Conservation (phyloP, 1,139 yeast genomes). For the Nematodospora anomalae region DNA sequence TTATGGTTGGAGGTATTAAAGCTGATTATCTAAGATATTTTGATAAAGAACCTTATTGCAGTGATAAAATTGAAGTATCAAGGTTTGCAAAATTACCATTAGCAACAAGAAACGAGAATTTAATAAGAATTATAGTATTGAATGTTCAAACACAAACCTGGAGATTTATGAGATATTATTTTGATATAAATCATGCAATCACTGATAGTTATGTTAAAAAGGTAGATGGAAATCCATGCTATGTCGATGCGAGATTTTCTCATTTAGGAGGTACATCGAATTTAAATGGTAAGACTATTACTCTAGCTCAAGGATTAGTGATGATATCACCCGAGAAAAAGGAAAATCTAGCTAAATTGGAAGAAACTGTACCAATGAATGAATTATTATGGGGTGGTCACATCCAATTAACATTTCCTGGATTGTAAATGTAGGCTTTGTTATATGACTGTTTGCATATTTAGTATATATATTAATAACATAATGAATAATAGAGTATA, state of each 20-base stretch:
- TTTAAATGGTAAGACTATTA: constrained; percentile 37
- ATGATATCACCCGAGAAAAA: constrained; percentile 32
- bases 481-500: neutral
- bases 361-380: constrained; percentile 21
- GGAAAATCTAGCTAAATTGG: constrained; percentile 25
- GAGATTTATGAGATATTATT: constrained; percentile 39
- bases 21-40: constrained; percentile 37
- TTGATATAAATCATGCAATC: constrained; percentile 30
- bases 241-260: constrained; percentile 32
- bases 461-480: constrained; percentile 1
- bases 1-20: constrained; percentile 43
- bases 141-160: constrained; percentile 46
- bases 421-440: constrained; percentile 16
- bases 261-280: constrained; percentile 36
- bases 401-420: constrained; percentile 40
- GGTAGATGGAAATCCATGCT: constrained; percentile 22
- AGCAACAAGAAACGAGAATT: constrained; percentile 27
- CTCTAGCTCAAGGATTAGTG: constrained; percentile 40
- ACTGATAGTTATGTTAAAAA: constrained; percentile 24
- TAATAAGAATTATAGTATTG: constrained; percentile 36
- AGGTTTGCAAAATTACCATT: constrained; percentile 34
- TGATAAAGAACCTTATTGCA: constrained; percentile 30
- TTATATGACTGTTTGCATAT: too few species aligned
- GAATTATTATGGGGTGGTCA: constrained; percentile 39
- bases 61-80: constrained; percentile 40